Evolutionary conservation across 2,329 filamentous ascomycete genomes (phyloP), one percentile per base, ranked within the genome.

Genomic region (Trichoderma atroviride): DNA sequence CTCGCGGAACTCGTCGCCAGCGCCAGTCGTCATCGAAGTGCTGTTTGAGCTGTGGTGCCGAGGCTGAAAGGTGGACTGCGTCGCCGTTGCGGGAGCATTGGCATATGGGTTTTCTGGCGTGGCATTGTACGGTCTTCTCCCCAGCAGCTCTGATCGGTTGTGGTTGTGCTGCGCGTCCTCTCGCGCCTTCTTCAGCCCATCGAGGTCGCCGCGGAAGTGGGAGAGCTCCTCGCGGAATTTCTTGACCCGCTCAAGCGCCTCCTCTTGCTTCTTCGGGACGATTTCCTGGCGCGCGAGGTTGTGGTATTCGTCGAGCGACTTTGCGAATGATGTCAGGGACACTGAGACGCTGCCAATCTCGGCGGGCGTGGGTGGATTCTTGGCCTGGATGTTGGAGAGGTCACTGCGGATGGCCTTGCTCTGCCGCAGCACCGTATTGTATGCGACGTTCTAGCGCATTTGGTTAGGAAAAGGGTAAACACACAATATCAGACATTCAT

Each of bases 81-180:
- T 76, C 19, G 75, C 72, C 24, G 70, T 71, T 7, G 70, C 72
- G 52, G 78, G 79, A 5, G 81, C 79, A 73, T 92, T 88, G 19
- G 93, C 89, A 78, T 98, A 98, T 0, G 96, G 96, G 76, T 98
- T 98, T 79, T 98, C 96, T 1, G 96, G 95, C 2, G 89, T 91
- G n/a, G 89, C 88, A 66, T 81, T 80, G 76, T 96, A 95, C 1
- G 94, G 93, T 58, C 96, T 86, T 63, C 96, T 87, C 31, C 94
- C 95, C 0, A 98, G 86, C 31, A 99, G 86, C 80, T 98, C 96
- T 71, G 87, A 87, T 60, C 93, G 87, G 77, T 94, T 92, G 68
- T 83, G 80, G 62, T 82, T 81, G 74, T 91, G 87, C 64, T 88
- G 86, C 40, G 88, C 86, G 47, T 97, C 92, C 73, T 97, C 94